Evolutionary conservation across 2,329 filamentous ascomycete species (phyloP).

Genomic region (Colletotrichum cordylinicola): DNA sequence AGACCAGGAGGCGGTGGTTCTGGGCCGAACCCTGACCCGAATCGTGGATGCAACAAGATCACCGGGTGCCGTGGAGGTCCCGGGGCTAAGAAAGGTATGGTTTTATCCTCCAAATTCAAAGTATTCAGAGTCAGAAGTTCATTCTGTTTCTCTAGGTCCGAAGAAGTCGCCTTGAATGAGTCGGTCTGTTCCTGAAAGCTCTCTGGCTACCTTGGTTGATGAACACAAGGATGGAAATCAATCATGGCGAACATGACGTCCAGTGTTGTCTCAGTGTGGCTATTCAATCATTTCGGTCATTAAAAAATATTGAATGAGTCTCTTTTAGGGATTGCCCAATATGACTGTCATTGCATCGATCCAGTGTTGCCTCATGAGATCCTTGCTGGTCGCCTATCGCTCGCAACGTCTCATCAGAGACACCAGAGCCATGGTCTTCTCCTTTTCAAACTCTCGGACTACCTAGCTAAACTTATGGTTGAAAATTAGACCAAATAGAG

Average conservation of each 20-base stretch:
- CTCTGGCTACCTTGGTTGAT: background rate
- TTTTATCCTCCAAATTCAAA: background rate
- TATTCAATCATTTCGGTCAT: background rate
- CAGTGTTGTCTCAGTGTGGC: background rate
- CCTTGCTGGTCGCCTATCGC: background rate
- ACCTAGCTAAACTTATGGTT: background rate
- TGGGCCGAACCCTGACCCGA: background rate
- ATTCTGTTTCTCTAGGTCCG: background rate
- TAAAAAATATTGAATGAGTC: background rate
- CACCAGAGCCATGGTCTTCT: background rate
- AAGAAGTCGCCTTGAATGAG: background rate
- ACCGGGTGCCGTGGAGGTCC: background rate
- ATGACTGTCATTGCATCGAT: background rate
- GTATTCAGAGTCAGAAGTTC: background rate
- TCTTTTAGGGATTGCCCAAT: background rate
- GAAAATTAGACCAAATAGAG: background rate
- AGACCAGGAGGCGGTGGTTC: background rate
- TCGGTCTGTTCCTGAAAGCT: background rate
- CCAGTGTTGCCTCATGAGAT: background rate
- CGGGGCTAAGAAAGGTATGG: background rate
- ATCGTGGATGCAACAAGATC: background rate
- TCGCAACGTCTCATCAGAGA: background rate
- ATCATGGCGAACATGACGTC: background rate
- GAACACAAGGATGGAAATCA: background rate
- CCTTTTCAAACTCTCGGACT: background rate